phyloP scores from a whole-genome alignment of 768 basidiomycete species.

The Boletus eberwhitei region DNA sequence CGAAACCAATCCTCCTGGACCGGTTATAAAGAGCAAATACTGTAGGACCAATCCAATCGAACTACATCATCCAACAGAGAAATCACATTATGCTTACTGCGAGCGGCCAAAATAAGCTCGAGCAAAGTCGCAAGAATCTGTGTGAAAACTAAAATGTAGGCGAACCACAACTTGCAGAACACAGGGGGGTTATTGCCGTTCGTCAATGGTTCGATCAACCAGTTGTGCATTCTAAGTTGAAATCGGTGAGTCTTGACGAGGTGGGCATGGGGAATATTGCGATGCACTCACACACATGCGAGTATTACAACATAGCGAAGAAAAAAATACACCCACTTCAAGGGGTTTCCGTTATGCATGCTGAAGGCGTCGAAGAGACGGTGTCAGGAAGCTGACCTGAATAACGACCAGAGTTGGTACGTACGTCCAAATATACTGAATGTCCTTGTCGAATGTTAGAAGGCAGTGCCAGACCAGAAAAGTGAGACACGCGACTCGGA shows the following conservation, averaged over 20 bases:
- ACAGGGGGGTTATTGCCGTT: slow-evolving; percentile 8
- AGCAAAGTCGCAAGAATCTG: slow-evolving; percentile 13
- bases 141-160: background rate
- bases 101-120: slow-evolving; percentile 17
- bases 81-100: slow-evolving; percentile 4
- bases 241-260: background rate
- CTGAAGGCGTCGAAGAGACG: slow-evolving; percentile 4
- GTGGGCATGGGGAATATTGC: background rate
- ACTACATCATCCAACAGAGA: background rate
- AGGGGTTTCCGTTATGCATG: slow-evolving; percentile 17
- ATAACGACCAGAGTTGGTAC: background rate
- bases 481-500: slow-evolving; percentile 10
- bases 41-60: background rate
- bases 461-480: slow-evolving; percentile 14
- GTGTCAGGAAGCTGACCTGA: background rate
- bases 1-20: slow-evolving; percentile 8
- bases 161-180: slow-evolving; percentile 10
- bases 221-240: slow-evolving; percentile 15
- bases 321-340: slow-evolving; percentile 33
- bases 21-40: slow-evolving; percentile 21
- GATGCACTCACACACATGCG: slow-evolving; percentile 19
- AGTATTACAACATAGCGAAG: slow-evolving; percentile 24
- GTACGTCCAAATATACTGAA: slow-evolving; percentile 23
- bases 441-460: slow-evolving; percentile 17
- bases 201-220: slow-evolving; percentile 2